Evolutionary conservation across 345 rosid species (phyloP).

Genomic region (Eucalyptus sp.): DNA sequence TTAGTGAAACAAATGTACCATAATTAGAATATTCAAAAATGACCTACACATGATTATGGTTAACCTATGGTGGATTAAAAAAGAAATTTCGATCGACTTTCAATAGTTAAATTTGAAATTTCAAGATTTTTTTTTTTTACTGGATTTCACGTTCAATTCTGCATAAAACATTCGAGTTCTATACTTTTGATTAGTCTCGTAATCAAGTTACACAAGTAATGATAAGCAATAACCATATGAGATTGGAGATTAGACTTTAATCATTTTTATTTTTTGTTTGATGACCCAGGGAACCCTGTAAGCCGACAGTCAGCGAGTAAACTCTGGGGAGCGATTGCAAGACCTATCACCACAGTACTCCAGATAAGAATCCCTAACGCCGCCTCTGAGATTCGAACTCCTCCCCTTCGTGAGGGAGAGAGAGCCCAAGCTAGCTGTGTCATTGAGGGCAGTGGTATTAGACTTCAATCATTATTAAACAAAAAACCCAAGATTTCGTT

Average conservation of each 20-base stretch:
- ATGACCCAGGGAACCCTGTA: too few relatives aligned
- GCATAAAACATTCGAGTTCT: background rate
- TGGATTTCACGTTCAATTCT: background rate
- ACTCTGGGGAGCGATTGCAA: too few relatives aligned
- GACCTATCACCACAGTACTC: too few relatives aligned
- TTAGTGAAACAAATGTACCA: background rate
- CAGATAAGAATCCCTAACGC: too few relatives aligned
- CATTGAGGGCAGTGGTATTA: background rate
- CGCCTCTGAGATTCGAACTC: too few relatives aligned
- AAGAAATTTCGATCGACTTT: rapidly evolving
- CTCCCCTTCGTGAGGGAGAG: too few relatives aligned
- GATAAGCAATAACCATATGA: background rate
- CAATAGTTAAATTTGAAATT: rapidly evolving
- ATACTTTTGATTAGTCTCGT: background rate
- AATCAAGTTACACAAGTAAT: background rate
- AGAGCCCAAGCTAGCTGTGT: too few relatives aligned
- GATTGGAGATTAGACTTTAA: background rate
- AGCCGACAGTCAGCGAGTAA: too few relatives aligned
- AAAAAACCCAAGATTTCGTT: background rate
- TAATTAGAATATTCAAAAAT: background rate
- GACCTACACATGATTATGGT: background rate
- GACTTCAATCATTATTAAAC: background rate
- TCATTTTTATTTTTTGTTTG: background rate
- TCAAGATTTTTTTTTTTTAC: background rate
- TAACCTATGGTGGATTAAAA: background rate